phyloP scores from a whole-genome alignment of 148 eudicot genomes.

The Persicaria tinctoria region DNA sequence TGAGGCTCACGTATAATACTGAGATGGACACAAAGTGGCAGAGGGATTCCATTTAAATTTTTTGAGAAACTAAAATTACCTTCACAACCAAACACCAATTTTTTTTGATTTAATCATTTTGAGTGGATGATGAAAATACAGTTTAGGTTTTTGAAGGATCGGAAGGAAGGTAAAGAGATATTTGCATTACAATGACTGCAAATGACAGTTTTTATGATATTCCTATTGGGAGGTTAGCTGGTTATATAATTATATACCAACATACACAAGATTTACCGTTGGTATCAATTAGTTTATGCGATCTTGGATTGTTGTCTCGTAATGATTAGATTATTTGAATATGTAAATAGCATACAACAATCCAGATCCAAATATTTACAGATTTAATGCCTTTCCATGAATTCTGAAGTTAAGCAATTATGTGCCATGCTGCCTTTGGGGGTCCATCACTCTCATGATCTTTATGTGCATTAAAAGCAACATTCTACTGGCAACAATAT shows the following conservation, averaged over 20 bases:
- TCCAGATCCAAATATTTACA: too few species aligned
- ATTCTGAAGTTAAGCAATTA: too few species aligned
- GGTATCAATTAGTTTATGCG: background rate
- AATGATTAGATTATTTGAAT: background rate
- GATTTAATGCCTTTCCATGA: too few species aligned
- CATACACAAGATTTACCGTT: background rate
- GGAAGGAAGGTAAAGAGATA: background rate
- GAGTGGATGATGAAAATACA: background rate
- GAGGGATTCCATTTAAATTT: too few species aligned
- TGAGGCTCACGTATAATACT: too few species aligned
- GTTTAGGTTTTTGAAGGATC: background rate
- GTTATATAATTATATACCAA: background rate
- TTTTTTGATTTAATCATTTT: too few species aligned
- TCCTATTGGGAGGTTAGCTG: background rate
- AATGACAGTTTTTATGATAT: background rate
- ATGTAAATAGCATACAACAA: background rate
- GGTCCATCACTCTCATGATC: too few species aligned
- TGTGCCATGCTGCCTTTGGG: too few species aligned
- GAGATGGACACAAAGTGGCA: too few species aligned
- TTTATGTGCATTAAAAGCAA: background rate
- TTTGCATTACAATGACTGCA: background rate
- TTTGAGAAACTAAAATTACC: too few species aligned
- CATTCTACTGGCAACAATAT: background rate
- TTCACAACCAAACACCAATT: too few species aligned
- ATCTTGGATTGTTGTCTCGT: background rate